These are phyloP conservation scores for Dactylonectria macrodidyma DNA, from an alignment of 2,329 filamentous ascomycete species.

Conservation along the genomic window DNA sequence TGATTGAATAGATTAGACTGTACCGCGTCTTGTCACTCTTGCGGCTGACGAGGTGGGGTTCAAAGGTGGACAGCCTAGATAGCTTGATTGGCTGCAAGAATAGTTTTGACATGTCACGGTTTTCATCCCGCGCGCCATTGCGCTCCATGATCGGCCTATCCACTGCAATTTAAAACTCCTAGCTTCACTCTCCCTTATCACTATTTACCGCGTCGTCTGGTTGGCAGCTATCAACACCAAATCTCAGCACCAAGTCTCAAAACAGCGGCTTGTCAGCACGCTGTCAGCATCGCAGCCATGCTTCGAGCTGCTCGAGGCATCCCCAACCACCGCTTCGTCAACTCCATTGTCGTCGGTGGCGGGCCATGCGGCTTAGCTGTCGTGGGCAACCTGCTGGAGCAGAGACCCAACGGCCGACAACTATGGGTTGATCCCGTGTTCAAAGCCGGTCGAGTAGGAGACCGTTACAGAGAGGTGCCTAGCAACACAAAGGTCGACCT, in stretches of 20 bases:
- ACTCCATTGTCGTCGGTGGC: constrained; percentile 41
- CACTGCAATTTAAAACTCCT: neutral
- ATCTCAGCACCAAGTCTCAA: neutral
- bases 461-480: constrained; percentile 73
- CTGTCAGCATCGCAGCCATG: neutral
- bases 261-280: neutral
- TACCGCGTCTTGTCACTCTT: neutral
- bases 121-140: neutral
- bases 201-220: neutral
- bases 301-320: constrained; percentile 8
- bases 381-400: constrained; percentile 73
- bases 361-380: constrained; percentile 65
- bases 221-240: neutral
- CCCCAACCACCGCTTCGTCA: constrained; percentile 52
- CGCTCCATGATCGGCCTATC: neutral
- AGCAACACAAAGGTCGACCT: constrained; percentile 73
- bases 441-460: constrained; percentile 65
- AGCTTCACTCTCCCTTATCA: neutral
- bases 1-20: neutral
- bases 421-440: constrained; percentile 74
- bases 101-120: constrained; percentile 1
- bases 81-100: constrained; percentile 15
- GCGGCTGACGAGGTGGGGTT: constrained; percentile 7
- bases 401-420: constrained; percentile 57
- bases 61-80: neutral